A percentile compares a stretch with the other conserved stretches of the same genome.
These are phyloP conservation scores for Mycena chlorophos DNA, from an alignment of 768 basidiomycete genomes.

Conservation along the genomic window DNA sequence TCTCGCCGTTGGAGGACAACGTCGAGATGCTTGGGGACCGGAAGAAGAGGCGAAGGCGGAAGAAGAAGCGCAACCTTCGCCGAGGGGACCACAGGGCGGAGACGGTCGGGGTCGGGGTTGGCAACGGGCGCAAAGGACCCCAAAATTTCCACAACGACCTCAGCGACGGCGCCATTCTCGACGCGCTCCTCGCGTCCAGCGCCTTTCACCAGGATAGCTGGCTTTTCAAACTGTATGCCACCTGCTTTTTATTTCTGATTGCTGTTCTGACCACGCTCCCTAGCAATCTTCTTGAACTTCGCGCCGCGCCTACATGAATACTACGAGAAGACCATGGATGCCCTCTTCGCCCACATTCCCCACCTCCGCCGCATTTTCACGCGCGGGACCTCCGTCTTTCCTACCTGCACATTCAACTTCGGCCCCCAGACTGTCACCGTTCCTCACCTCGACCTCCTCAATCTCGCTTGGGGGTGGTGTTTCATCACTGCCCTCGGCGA, in stretches of 20 bases:
- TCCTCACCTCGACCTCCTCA: background rate
- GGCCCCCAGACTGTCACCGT: background rate
- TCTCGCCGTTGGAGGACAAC: background rate
- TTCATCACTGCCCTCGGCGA: background rate
- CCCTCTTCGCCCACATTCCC: background rate
- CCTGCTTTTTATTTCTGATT: background rate
- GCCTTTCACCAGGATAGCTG: background rate
- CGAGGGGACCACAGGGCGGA: background rate
- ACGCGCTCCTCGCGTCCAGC: background rate
- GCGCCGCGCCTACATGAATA: background rate
- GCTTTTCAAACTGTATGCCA: background rate
- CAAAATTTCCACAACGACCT: background rate
- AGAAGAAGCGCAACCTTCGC: background rate
- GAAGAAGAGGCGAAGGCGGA: background rate
- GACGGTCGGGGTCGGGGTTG: background rate
- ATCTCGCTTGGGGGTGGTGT: background rate
- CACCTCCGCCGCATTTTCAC: background rate
- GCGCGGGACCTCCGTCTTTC: background rate
- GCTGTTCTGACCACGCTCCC: background rate
- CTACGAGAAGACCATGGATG: background rate
- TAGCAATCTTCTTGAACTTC: background rate
- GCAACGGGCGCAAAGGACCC: background rate
- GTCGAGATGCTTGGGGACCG: background rate
- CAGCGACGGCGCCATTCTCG: background rate
- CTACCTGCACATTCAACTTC: background rate